Percentiles rank a stretch among this genome's conserved stretches.
phyloP scores from a whole-genome alignment of 176 grass and related monocot species.

The Saccharum spontaneum region DNA sequence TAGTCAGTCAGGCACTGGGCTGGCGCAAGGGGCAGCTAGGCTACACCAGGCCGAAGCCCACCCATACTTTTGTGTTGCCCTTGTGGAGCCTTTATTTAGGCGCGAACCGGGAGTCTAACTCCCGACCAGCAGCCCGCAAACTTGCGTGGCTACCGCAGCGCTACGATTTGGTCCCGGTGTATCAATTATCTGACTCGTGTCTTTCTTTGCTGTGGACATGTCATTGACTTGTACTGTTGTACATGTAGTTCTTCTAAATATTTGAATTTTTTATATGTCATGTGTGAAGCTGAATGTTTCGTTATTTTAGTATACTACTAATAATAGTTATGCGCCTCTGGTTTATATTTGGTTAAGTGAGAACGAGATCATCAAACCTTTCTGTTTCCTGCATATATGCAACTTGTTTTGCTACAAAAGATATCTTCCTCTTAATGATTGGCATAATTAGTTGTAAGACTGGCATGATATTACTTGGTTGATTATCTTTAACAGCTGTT shows the following conservation, averaged over 20 bases:
- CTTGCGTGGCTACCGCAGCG: not conserved
- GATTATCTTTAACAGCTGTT: not conserved
- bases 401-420: slow-evolving; percentile 29
- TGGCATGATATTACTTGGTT: slow-evolving; percentile 18
- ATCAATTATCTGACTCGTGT: not conserved
- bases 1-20: not conserved
- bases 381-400: slow-evolving; percentile 21
- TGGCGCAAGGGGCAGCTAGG: not conserved
- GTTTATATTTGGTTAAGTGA: slow-evolving; percentile 18
- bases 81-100: not conserved
- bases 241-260: not conserved
- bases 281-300: slow-evolving; percentile 19
- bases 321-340: not conserved
- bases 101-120: not conserved
- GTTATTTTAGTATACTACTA: not conserved
- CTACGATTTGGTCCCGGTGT: not conserved
- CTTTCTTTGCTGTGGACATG: not conserved
- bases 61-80: not conserved
- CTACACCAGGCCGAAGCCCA: not conserved
- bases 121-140: not conserved
- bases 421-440: slow-evolving; percentile 11
- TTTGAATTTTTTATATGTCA: not conserved
- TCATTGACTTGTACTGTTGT: not conserved
- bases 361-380: slow-evolving; percentile 5
- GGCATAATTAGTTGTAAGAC: not conserved